Conservation (phyloP, 78 protist species). For the Dictyostelium citrinum region DNA sequence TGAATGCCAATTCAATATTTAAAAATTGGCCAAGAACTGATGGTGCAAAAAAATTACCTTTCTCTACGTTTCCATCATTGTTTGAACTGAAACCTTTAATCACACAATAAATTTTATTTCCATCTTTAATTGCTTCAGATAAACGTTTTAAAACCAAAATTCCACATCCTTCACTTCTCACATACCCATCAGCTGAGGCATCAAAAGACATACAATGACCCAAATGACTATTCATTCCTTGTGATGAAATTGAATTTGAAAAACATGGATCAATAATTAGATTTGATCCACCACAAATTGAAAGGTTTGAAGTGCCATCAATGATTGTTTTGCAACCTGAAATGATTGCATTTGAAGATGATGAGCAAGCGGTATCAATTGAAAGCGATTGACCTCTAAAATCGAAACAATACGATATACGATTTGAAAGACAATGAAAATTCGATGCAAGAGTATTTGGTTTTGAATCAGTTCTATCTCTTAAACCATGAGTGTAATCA, state of each 20-base stretch:
- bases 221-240: conserved; percentile 23
- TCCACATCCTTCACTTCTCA: conserved; percentile 79
- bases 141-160: conserved; percentile 42
- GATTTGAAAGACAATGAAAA: neutral
- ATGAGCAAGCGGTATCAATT: neutral
- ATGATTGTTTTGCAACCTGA: neutral
- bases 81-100: conserved; percentile 20
- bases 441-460: neutral
- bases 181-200: conserved; percentile 38
- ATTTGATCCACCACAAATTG: conserved; percentile 86
- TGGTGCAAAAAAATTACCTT: neutral
- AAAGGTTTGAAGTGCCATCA: conserved; percentile 64
- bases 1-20: conserved; percentile 65
- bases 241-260: neutral
- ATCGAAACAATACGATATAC: neutral
- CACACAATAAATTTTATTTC: conserved; percentile 12
- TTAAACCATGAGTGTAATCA: neutral
- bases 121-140: conserved; percentile 6
- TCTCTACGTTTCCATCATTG: neutral
- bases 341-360: neutral
- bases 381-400: neutral
- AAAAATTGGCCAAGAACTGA: neutral
- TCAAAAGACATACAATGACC: conserved; percentile 16
- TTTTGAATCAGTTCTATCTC: neutral
- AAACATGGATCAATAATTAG: conserved; percentile 34